Conservation (phyloP, 257 asterid genomes). For the Oldenlandia corymbosa region DNA sequence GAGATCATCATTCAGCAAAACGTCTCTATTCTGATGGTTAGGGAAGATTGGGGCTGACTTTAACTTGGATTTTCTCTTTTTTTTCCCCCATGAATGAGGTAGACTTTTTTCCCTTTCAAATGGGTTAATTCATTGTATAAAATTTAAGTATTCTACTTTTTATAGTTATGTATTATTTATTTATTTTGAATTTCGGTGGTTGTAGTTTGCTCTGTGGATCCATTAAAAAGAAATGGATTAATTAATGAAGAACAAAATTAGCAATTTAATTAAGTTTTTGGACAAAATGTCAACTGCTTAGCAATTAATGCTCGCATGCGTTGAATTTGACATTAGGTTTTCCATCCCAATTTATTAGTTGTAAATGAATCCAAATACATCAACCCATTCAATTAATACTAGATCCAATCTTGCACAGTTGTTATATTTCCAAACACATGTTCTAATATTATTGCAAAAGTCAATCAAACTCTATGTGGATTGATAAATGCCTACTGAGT, state of each 20-base stretch:
- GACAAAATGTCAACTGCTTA: not conserved
- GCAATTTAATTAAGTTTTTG: not conserved
- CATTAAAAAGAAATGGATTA: too few species aligned
- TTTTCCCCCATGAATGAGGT: not conserved
- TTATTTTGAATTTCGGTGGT: too few species aligned
- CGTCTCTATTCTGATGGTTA: not conserved
- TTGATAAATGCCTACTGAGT: not conserved
- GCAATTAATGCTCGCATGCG: slow-evolving; percentile 4
- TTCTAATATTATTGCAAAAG: not conserved
- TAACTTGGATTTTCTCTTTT: not conserved
- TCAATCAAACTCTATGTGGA: not conserved
- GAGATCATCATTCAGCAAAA: not conserved
- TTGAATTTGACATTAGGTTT: slow-evolving; percentile 5
- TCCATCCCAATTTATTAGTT: not conserved
- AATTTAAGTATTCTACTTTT: too few species aligned
- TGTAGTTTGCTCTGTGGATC: not conserved
- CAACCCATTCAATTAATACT: not conserved
- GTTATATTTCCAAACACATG: not conserved
- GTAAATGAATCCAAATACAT: not conserved
- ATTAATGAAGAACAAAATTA: not conserved
- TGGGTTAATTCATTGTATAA: too few species aligned
- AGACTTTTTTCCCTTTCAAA: too few species aligned
- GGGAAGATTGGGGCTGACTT: slow-evolving; percentile 2
- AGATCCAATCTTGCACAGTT: not conserved
- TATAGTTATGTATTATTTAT: too few species aligned